These are phyloP conservation scores for Petunia secreta DNA, from an alignment of 257 asterid species.

Conservation along the genomic window DNA sequence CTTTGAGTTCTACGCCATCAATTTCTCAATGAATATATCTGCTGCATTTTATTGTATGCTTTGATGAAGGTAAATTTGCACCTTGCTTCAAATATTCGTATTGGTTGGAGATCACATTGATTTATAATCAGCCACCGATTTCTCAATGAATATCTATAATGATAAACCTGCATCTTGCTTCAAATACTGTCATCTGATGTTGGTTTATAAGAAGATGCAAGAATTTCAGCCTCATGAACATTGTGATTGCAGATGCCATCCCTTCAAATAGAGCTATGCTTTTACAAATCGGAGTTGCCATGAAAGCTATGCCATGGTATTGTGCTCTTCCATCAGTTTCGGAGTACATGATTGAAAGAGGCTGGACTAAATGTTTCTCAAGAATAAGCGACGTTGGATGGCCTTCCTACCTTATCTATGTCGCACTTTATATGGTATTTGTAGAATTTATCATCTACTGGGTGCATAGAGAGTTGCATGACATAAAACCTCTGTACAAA, in stretches of 20 bases:
- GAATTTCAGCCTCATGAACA: slow-evolving; percentile 31
- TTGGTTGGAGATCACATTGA: too few relatives aligned
- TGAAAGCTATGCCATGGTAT: slow-evolving; percentile 99
- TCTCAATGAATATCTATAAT: too few relatives aligned
- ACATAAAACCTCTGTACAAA: slow-evolving; percentile 93
- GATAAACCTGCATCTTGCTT: not conserved
- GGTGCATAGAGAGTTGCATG: slow-evolving; percentile 98
- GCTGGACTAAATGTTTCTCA: slow-evolving; percentile 83
- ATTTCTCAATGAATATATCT: not conserved
- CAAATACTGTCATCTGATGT: not conserved
- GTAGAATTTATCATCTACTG: slow-evolving; percentile 97
- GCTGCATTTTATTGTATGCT: not conserved
- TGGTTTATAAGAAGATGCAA: not conserved
- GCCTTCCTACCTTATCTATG: slow-evolving; percentile 53
- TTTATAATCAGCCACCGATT: too few relatives aligned
- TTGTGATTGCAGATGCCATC: slow-evolving; percentile 67
- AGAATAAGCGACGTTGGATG: slow-evolving; percentile 74
- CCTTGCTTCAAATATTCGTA: not conserved
- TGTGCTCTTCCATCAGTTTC: slow-evolving; percentile 77
- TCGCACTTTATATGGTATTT: slow-evolving; percentile 58
- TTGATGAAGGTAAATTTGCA: not conserved
- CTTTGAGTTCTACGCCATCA: not conserved
- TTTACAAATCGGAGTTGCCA: slow-evolving; percentile 90
- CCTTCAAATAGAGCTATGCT: slow-evolving; percentile 86
- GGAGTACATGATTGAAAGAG: slow-evolving; percentile 87